Percentiles rank a stretch among this genome's conserved stretches.
phyloP scores from a whole-genome alignment of 1,139 yeast genomes.

The Eremothecium cymbalariae region DNA sequence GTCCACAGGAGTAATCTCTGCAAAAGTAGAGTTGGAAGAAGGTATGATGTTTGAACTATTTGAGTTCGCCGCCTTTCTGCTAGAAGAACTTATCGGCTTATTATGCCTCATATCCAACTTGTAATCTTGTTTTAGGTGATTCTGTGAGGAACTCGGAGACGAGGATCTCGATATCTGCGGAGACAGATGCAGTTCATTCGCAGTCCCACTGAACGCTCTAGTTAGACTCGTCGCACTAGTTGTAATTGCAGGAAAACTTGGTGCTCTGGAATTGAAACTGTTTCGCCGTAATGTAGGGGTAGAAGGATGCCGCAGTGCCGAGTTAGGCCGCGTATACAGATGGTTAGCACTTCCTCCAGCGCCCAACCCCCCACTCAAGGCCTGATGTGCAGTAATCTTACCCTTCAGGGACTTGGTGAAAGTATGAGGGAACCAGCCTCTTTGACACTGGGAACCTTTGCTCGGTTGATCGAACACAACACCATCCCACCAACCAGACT shows the following conservation, averaged over 20 bases:
- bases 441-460: conserved; percentile 19
- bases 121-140: conserved; percentile 12
- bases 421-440: conserved; percentile 75
- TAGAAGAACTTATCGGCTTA: conserved; percentile 2
- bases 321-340: conserved; percentile 7
- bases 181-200: conserved; percentile 7
- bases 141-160: conserved; percentile 6
- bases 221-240: conserved; percentile 1
- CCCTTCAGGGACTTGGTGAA: conserved; percentile 32
- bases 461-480: conserved; percentile 33
- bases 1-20: conserved; percentile 8
- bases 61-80: conserved; percentile 5
- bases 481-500: conserved; percentile 77
- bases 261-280: background rate
- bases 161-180: conserved; percentile 3
- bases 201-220: conserved; percentile 1
- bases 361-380: background rate
- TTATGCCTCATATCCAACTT: conserved; percentile 10
- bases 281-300: conserved; percentile 3
- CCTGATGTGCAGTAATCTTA: background rate
- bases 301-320: conserved; percentile 4
- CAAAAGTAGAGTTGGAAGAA: conserved; percentile 4
- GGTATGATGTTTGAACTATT: conserved; percentile 5
- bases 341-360: conserved; percentile 1
- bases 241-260: background rate